Base-by-base conservation (phyloP, 352 stramenopile species). In the Blastocystis sp. region DNA sequence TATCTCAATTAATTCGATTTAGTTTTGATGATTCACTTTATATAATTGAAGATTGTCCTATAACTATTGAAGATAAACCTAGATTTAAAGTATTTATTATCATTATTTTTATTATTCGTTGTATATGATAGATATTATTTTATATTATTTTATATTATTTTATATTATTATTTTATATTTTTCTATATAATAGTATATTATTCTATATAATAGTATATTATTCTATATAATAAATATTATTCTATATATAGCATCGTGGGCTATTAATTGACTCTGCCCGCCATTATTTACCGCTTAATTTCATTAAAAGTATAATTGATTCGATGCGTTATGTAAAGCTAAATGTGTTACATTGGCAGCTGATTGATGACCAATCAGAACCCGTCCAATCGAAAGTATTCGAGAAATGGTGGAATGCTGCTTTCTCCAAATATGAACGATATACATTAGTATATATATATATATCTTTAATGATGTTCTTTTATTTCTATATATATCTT, bases 221-320 rank as follows among this genome's bases (percentile, higher is more conserved):
- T n/a, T n/a, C n/a, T n/a, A n/a, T n/a, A n/a, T n/a, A n/a, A n/a
- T n/a, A n/a, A n/a, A n/a, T n/a, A n/a, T n/a, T n/a, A n/a, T n/a
- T n/a, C n/a, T n/a, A n/a, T n/a, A n/a, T n/a, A n/a, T 25, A 46
- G 6, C 75, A 75, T 52, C 75, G 77, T 54, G 77, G 74, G 19
- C 65, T 82, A 19, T 48, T 82, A 32, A 70, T 84, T 48, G 77
- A 84, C 70, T 73, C 72, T 0, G 43, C 66, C 24, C 66, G 77
- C 11, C 77, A 84, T 66, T 84, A 70, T 58, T 34, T 69, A 10
- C 54, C 65, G 10, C 30, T 80, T 3, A 21, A 65, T 24, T 56
- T 19, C 19, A 57, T 77, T 27, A 66, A 67, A 13, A 41, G 67
- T 30, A 24, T 73, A 27, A 46, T 76, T 21, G 57, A 72, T 27